Evolutionary conservation across 768 basidiomycete species (phyloP).

Genomic region (Naganishia vaughanmartiniae): DNA sequence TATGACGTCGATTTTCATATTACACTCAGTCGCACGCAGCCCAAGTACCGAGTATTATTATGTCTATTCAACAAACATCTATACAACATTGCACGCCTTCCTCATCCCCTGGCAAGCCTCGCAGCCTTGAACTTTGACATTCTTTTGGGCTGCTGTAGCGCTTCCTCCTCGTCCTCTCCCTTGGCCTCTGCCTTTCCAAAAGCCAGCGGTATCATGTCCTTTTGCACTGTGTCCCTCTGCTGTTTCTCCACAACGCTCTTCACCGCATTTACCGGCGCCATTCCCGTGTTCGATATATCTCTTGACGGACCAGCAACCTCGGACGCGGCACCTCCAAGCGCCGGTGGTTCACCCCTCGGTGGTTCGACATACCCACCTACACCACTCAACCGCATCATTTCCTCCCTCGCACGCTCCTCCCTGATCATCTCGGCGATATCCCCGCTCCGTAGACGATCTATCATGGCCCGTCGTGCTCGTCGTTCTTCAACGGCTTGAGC

Average conservation of each 20-base stretch:
- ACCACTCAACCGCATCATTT: neutral
- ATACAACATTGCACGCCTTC: neutral
- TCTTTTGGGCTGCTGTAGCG: slow-evolving; percentile 14
- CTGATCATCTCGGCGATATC: slow-evolving; percentile 27
- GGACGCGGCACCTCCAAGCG: neutral
- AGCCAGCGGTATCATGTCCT: neutral
- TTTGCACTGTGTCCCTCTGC: neutral
- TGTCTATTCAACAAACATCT: neutral
- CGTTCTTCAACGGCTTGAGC: slow-evolving; percentile 15
- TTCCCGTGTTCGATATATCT: neutral
- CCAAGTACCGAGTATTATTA: too few relatives aligned
- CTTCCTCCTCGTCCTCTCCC: neutral
- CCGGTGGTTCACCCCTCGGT: slow-evolving; percentile 4
- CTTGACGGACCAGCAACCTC: too few relatives aligned
- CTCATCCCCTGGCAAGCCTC: slow-evolving; percentile 4
- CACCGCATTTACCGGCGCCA: neutral
- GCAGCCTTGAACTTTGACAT: slow-evolving; percentile 31
- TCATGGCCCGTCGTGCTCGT: slow-evolving; percentile 5
- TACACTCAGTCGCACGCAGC: neutral
- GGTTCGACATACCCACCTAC: slow-evolving; percentile 12
- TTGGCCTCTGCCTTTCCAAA: neutral
- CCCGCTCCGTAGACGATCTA: slow-evolving; percentile 11
- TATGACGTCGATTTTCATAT: neutral
- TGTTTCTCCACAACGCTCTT: slow-evolving; percentile 1
- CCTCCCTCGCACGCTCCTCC: slow-evolving; percentile 23